Base-by-base conservation (phyloP, 2,329 filamentous ascomycete species). In the Colletotrichum sp. region DNA sequence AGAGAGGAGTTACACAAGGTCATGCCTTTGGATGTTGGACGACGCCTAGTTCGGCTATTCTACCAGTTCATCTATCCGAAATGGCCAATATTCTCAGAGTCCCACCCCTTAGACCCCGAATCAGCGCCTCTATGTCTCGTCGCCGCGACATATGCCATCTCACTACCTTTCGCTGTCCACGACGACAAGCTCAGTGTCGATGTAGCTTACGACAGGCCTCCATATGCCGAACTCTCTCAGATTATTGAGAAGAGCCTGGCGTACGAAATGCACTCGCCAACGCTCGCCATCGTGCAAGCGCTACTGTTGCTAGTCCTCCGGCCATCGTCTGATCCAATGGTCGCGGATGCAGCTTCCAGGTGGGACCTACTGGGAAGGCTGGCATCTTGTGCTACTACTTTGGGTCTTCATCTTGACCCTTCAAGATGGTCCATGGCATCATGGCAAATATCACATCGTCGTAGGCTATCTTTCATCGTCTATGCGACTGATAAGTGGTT, bases 161-260 rank as follows among this genome's bases (percentile, higher is more conserved):
- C 77, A 6, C 73, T 78, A 30, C 78, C 78, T 6, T 80, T 80
- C 13, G 77, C 72, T 4, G 76, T 77, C 18, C 72, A 79, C 16
- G 79, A 80, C 24, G 78, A 80, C 26, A 74, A 77, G 21, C 68
- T 80, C 0, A 79, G 77, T 30, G 79, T 80, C 39, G 79, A 80
- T 60, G 55, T 80, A 8, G 77, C 78, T 3, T 80, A 80, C 21
- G 77, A 80, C 16, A 76, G 71, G 15, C 78, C 78, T 1, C 77
- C 79, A 5, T 79, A 77, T 28, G 70, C 72, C 4, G 60, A 57
- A 6, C 70, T 79, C 8, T 72, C 77, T 18, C 71, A 57, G 1
- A 74, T 80, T 21, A 77, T 79, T 10, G 76, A 79, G 32, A 21
- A 68, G 15, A 72, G 62, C 4, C 12, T 79, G 8, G 39, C 75